Percentiles rank a stretch among this genome's conserved stretches.
phyloP scores from a whole-genome alignment of 225 moss, liverwort and hornwort species.

The Climacium dendroides region DNA sequence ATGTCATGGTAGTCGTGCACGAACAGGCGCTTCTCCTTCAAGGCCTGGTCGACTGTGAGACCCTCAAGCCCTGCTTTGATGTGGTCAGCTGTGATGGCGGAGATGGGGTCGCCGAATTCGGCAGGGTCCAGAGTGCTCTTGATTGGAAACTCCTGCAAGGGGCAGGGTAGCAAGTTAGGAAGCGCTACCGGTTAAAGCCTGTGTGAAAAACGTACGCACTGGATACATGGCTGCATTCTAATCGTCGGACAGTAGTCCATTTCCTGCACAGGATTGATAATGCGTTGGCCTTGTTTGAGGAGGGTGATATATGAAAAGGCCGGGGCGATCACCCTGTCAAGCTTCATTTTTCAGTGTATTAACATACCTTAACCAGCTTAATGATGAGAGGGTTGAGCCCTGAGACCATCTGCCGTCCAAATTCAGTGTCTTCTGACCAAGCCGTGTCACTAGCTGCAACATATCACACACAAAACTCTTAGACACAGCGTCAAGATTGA shows the following conservation, averaged over 20 bases:
- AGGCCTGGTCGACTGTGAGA: constrained; percentile 43
- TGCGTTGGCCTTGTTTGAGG: background rate
- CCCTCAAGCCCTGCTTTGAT: constrained; percentile 43
- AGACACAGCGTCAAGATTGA: background rate
- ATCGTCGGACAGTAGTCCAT: too few relatives aligned
- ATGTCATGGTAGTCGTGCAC: constrained; percentile 68
- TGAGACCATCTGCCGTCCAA: constrained; percentile 57
- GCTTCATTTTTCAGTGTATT: background rate
- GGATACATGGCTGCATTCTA: too few relatives aligned
- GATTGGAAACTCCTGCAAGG: constrained; percentile 60
- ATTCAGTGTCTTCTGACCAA: constrained; percentile 59
- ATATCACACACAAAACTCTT: background rate
- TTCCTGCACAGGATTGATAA: background rate
- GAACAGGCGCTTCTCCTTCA: constrained; percentile 43
- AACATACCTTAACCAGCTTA: constrained; percentile 6
- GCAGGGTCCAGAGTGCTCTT: constrained; percentile 53
- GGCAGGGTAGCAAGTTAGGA: background rate
- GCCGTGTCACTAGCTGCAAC: constrained; percentile 39
- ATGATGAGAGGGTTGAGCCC: constrained; percentile 74
- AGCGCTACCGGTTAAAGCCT: background rate
- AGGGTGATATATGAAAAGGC: background rate
- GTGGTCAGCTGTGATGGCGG: constrained; percentile 44
- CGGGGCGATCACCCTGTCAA: background rate
- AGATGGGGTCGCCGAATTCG: constrained; percentile 47
- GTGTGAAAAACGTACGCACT: background rate